Percentiles rank a stretch among this genome's conserved stretches.
Evolutionary conservation across 1,284 basidiomycete species (phyloP).

Genomic region (Agroathelia rolfsii): DNA sequence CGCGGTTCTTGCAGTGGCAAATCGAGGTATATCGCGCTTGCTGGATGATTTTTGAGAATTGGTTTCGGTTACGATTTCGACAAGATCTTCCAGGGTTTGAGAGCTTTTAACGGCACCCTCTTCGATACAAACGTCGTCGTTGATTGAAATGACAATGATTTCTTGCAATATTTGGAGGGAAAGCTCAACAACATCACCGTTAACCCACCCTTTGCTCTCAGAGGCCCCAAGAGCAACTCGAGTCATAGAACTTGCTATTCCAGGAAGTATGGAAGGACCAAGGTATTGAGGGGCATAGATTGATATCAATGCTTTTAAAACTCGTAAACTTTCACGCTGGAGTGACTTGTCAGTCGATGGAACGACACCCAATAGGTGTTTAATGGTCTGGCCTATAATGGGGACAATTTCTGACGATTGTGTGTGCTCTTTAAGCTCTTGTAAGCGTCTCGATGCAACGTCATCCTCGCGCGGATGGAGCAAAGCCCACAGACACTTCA

Average conservation of each 20-base stretch:
- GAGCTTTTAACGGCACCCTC: slow-evolving; percentile 48
- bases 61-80: slow-evolving; percentile 22
- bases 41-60: too few relatives aligned
- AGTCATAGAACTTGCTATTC: slow-evolving; percentile 66
- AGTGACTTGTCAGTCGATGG: slow-evolving; percentile 48
- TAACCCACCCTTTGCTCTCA: slow-evolving; percentile 47
- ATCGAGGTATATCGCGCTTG: slow-evolving; percentile 17
- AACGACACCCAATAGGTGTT: slow-evolving; percentile 52
- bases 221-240: slow-evolving; percentile 53
- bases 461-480: slow-evolving; percentile 27
- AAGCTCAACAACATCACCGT: slow-evolving; percentile 52
- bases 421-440: slow-evolving; percentile 36
- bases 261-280: slow-evolving; percentile 70
- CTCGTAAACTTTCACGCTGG: slow-evolving; percentile 54
- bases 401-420: slow-evolving; percentile 51
- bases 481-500: slow-evolving; percentile 43
- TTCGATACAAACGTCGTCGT: slow-evolving; percentile 53
- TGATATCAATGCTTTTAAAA: slow-evolving; percentile 44
- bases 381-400: slow-evolving; percentile 75
- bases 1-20: slow-evolving; percentile 37
- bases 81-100: slow-evolving; percentile 54
- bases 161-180: slow-evolving; percentile 49
- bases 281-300: slow-evolving; percentile 57
- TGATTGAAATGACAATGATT: slow-evolving; percentile 45
- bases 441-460: slow-evolving; percentile 27